Conservation (phyloP, 2,329 filamentous ascomycete genomes). For the Penicillium polonicum region DNA sequence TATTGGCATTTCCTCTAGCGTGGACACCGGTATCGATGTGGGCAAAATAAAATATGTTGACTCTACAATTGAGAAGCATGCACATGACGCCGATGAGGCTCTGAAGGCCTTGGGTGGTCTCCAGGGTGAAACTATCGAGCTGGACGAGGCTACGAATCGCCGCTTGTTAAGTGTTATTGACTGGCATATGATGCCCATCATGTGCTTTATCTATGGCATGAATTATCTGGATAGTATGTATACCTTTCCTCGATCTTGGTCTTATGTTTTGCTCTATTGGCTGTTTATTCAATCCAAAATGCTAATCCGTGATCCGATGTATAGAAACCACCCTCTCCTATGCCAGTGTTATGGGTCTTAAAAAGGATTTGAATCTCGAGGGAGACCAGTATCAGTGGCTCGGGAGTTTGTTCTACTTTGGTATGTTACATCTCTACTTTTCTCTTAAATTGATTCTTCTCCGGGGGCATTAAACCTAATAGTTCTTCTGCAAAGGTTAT, state of each 20-base stretch:
- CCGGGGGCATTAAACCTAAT: background rate
- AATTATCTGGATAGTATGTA: slow-evolving; percentile 55
- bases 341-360: slow-evolving; percentile 55
- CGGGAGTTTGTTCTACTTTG: slow-evolving; percentile 53
- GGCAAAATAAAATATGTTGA: slow-evolving; percentile 26
- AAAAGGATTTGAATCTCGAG: slow-evolving; percentile 45
- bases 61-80: slow-evolving; percentile 50
- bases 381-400: slow-evolving; percentile 54
- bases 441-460: background rate
- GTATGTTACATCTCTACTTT: slow-evolving; percentile 22
- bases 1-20: slow-evolving; percentile 25
- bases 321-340: slow-evolving; percentile 52
- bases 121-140: slow-evolving; percentile 52
- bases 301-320: background rate
- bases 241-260: background rate
- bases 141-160: slow-evolving; percentile 58
- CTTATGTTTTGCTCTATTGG: background rate
- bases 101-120: slow-evolving; percentile 55
- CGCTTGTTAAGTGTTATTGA: slow-evolving; percentile 62
- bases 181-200: slow-evolving; percentile 60
- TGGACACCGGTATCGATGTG: slow-evolving; percentile 25
- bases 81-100: slow-evolving; percentile 60
- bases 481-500: slow-evolving; percentile 36
- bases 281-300: background rate
- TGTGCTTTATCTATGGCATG: slow-evolving; percentile 59